Evolutionary conservation across 306 rosid species (phyloP), one percentile per base, ranked within the genome.

Genomic region (Betula pendula): DNA sequence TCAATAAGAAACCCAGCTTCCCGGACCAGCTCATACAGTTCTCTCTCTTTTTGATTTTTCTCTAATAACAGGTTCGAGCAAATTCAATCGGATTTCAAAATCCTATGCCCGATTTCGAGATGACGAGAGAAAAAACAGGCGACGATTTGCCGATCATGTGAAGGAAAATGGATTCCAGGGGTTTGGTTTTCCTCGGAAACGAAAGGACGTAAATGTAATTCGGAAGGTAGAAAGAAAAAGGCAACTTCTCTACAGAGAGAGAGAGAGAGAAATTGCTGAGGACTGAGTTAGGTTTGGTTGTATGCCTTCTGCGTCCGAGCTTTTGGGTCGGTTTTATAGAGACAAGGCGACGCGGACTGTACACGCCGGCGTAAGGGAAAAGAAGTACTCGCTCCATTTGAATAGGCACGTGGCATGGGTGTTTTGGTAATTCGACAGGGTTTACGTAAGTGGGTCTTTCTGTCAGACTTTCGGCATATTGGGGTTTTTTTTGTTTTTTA

Each of bases 11-110:
- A 86, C 93, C 92, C 74, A 86, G 92, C 76, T 90, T 90, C 88
- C 97, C 91, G 51, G 84, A 92, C 91, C 99, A 92, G 98, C 87
- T 96, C 99, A 92, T 96, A 89, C 99, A 87, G 72, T 87, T 84
- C 81, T 76, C 59, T 69, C 56, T 22, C 62, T 66, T 63, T 50
- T 47, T 52, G 60, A 53, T 63, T 65, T 20, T 59, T 66, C 77
- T 44, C 20, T 72, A n/a, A 68, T 9, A 60, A 66, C 45, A 73
- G 76, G 65, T 73, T 63, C 68, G 81, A 81, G 77, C 77, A 60
- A 60, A 56, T 56, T 24, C 24, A 19, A 1, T 22, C 73, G 44
- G 72, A 74, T 22, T 71, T 19, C 27, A 22, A 27, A 48, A 11
- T n/a, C 44, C 42, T 47, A 45, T 13, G 13, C 45, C 62, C 67